A percentile compares a stretch with the other conserved stretches of the same genome.
These are phyloP conservation scores for Hanseniaspora hatyaiensis DNA, from an alignment of 805 yeast species.

Conservation along the genomic window DNA sequence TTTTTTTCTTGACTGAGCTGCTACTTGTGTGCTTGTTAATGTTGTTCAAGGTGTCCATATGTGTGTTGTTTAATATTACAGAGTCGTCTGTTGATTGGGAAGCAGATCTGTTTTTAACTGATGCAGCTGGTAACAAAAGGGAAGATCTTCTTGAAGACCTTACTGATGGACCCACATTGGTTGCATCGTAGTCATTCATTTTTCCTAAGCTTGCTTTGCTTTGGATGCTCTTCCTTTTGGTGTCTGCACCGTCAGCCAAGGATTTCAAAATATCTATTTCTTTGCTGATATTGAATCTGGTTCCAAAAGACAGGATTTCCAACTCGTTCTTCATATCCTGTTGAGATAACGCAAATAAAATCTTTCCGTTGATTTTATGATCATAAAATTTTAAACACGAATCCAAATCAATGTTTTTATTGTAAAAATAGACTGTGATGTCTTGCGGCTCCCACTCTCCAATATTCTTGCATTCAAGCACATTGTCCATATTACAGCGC, in stretches of 20 bases:
- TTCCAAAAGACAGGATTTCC: constrained; percentile 86
- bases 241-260: too few species aligned
- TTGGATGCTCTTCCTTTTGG: too few species aligned
- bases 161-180: constrained; percentile 19
- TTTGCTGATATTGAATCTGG: constrained; percentile 81
- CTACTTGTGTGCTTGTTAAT: background rate
- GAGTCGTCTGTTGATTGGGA: constrained; percentile 11
- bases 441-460: constrained; percentile 73
- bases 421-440: constrained; percentile 65
- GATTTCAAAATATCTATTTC: constrained; percentile 62
- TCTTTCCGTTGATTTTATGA: constrained; percentile 82
- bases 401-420: constrained; percentile 58
- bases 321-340: constrained; percentile 70
- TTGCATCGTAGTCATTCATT: constrained; percentile 1
- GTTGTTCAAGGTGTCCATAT: background rate
- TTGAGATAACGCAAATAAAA: constrained; percentile 73
- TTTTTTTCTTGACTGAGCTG: background rate
- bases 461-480: constrained; percentile 40
- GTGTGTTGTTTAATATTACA: constrained; percentile 13
- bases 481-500: constrained; percentile 20
- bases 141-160: constrained; percentile 16
- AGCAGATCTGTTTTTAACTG: constrained; percentile 18
- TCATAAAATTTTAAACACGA: constrained; percentile 71
- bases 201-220: too few species aligned
- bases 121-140: constrained; percentile 36